phyloP scores from a whole-genome alignment of 1,139 yeast species.

The Debaryomyces psychrophilus region DNA sequence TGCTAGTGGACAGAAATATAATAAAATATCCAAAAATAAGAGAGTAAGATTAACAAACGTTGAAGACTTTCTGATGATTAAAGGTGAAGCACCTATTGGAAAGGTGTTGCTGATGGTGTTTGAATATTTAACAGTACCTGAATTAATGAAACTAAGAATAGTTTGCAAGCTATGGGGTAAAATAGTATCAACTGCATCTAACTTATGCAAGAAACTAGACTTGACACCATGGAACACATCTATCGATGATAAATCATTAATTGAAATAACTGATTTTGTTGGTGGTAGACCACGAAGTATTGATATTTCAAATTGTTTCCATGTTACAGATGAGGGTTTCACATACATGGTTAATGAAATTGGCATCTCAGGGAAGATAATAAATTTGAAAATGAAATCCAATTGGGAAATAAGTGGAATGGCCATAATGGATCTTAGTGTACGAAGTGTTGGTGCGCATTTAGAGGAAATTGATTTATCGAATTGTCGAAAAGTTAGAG shows the following conservation, averaged over 20 bases:
- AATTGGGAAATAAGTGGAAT: slow-evolving; percentile 80
- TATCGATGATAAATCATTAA: slow-evolving; percentile 59
- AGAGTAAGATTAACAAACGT: slow-evolving; percentile 49
- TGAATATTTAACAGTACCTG: slow-evolving; percentile 54
- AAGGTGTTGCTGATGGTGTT: slow-evolving; percentile 55
- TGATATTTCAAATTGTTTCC: slow-evolving; percentile 73
- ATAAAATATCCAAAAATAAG: slow-evolving; percentile 36
- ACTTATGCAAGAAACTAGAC: slow-evolving; percentile 53
- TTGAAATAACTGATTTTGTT: slow-evolving; percentile 66
- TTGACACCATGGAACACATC: slow-evolving; percentile 62
- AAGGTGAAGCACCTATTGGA: slow-evolving; percentile 61
- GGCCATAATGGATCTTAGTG: slow-evolving; percentile 79
- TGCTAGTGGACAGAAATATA: not conserved
- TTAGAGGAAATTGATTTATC: slow-evolving; percentile 65
- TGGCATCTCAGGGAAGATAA: slow-evolving; percentile 64
- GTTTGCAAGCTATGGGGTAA: slow-evolving; percentile 72
- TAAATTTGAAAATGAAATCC: slow-evolving; percentile 60
- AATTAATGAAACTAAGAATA: slow-evolving; percentile 57
- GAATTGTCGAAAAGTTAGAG: slow-evolving; percentile 74
- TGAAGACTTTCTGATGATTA: slow-evolving; percentile 57
- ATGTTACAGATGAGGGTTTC: slow-evolving; percentile 75
- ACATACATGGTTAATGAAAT: slow-evolving; percentile 69
- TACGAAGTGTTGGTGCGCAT: slow-evolving; percentile 62
- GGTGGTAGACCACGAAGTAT: slow-evolving; percentile 66
- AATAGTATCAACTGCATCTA: slow-evolving; percentile 58